A percentile compares a stretch with the other conserved stretches of the same genome.
Evolutionary conservation across 2,329 filamentous ascomycete species (phyloP).

Genomic region (Calonectria ilicicola): DNA sequence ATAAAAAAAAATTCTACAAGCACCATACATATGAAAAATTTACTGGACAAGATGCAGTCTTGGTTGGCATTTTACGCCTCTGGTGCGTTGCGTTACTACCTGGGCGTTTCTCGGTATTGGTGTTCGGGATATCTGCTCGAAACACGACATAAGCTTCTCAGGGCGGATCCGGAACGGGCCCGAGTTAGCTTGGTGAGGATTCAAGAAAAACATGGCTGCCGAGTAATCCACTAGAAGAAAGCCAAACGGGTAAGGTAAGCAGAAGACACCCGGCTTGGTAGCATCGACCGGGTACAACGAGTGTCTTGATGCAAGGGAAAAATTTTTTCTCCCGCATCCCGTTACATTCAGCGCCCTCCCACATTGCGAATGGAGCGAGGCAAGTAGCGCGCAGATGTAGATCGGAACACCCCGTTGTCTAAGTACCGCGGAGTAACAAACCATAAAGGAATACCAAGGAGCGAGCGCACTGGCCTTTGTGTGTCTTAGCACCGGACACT

Average conservation of each 20-base stretch:
- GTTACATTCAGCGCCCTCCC: not conserved
- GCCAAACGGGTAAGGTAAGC: not conserved
- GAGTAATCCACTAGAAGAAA: not conserved
- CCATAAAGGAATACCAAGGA: not conserved
- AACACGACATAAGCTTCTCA: not conserved
- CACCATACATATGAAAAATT: not conserved
- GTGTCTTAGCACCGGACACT: not conserved
- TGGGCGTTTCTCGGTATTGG: not conserved
- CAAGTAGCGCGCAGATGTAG: not conserved
- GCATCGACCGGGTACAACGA: not conserved
- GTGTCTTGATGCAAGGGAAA: slow-evolving; percentile 10
- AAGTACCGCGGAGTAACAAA: slow-evolving; percentile 11
- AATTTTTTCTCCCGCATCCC: slow-evolving; percentile 3
- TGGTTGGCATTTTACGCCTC: not conserved
- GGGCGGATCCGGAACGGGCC: not conserved
- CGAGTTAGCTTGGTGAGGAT: not conserved
- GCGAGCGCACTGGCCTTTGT: not conserved
- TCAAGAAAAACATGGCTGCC: not conserved
- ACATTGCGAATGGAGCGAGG: slow-evolving; percentile 1
- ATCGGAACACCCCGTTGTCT: not conserved
- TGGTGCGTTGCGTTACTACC: not conserved
- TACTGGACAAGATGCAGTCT: not conserved
- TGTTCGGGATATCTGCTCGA: not conserved
- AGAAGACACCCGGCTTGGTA: slow-evolving; percentile 6
- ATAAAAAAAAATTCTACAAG: not conserved